Evolutionary conservation across 1,139 yeast genomes (phyloP).

Genomic region (Saccharomyces uvarum): DNA sequence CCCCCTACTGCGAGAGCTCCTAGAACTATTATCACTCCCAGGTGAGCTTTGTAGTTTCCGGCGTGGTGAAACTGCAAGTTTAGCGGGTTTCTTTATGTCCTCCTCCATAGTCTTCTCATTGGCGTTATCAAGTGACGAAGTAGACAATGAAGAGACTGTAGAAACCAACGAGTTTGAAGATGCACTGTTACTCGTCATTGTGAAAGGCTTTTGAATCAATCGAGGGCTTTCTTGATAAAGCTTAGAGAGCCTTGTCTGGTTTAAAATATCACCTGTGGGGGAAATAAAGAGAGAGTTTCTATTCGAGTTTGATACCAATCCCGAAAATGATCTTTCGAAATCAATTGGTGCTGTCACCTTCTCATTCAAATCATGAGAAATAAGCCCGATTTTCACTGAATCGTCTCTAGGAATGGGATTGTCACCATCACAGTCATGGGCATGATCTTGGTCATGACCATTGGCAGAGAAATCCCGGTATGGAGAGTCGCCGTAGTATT

Average conservation of each 20-base stretch:
- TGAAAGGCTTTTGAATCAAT: neutral
- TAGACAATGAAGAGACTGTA: neutral
- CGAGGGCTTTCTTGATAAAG: neutral
- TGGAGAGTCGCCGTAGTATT: neutral
- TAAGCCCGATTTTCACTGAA: neutral
- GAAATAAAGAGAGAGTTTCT: constrained; percentile 53
- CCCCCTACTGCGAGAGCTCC: constrained; percentile 19
- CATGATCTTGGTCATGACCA: neutral
- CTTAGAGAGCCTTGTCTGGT: neutral
- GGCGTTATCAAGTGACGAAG: neutral
- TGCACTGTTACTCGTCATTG: neutral
- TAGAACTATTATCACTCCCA: constrained; percentile 8
- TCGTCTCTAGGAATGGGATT: neutral
- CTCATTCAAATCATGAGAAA: neutral
- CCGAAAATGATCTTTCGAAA: neutral
- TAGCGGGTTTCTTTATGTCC: constrained; percentile 19
- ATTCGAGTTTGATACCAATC: constrained; percentile 7
- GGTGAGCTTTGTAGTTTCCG: constrained; percentile 19
- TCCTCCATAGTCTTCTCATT: constrained; percentile 10
- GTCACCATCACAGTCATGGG: neutral
- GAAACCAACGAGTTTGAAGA: neutral
- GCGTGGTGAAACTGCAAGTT: constrained; percentile 26
- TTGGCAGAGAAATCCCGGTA: neutral
- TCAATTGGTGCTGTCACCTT: neutral
- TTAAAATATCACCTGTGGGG: constrained; percentile 62